phyloP scores from a whole-genome alignment of 192 early-diverging fungal genomes.

The Ambispora gerdemannii region DNA sequence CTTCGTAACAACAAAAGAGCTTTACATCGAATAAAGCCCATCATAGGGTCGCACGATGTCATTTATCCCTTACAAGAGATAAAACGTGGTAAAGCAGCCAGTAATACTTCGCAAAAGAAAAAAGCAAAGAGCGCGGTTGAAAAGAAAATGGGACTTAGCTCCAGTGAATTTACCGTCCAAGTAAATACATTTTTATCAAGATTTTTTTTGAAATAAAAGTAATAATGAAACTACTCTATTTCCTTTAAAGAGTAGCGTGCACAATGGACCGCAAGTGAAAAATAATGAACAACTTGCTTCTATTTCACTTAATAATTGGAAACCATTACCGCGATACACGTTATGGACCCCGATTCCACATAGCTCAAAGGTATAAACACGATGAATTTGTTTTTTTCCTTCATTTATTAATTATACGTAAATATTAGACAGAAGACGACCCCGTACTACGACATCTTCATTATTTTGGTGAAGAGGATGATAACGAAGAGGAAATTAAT shows the following conservation, averaged over 20 bases:
- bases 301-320: not conserved
- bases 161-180: not conserved
- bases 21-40: too few relatives aligned
- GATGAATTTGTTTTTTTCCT: not conserved
- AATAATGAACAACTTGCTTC: not conserved
- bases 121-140: too few relatives aligned
- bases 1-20: too few relatives aligned
- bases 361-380: conserved; percentile 19
- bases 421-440: conserved; percentile 26
- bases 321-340: conserved; percentile 21
- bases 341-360: conserved; percentile 23
- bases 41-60: too few relatives aligned
- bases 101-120: too few relatives aligned
- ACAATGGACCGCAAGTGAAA: not conserved
- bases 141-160: too few relatives aligned
- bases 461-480: conserved; percentile 30
- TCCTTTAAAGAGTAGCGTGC: not conserved
- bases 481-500: conserved; percentile 21
- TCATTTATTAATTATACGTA: not conserved
- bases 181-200: not conserved
- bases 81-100: too few relatives aligned
- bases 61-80: too few relatives aligned
- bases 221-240: not conserved
- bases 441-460: conserved; percentile 28
- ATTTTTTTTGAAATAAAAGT: not conserved